These are phyloP conservation scores for Boletus rex-veris DNA, from an alignment of 768 basidiomycete species.

Conservation along the genomic window DNA sequence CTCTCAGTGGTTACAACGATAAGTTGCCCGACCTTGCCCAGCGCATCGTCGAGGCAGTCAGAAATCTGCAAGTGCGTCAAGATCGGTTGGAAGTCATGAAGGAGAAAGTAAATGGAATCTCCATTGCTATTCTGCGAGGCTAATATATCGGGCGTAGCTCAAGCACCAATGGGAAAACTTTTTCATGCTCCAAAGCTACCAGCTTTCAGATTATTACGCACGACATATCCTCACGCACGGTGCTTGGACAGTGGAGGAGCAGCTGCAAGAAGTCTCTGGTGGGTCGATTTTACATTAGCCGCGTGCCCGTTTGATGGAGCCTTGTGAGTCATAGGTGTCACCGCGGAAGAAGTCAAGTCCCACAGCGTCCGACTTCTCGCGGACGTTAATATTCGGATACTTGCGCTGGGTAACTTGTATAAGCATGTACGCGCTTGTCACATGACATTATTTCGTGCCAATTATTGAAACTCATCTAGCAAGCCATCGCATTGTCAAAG, in stretches of 20 bases:
- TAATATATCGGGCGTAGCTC: constrained; percentile 41
- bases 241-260: constrained; percentile 76
- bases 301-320: neutral
- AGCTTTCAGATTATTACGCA: constrained; percentile 71
- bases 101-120: constrained; percentile 59
- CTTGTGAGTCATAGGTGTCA: constrained; percentile 51
- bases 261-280: constrained; percentile 72
- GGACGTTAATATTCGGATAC: constrained; percentile 62
- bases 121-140: neutral
- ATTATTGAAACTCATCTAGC: constrained; percentile 41
- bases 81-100: constrained; percentile 78
- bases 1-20: constrained; percentile 86
- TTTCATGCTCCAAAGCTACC: constrained; percentile 78
- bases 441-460: neutral
- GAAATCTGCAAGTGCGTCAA: constrained; percentile 57
- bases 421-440: constrained; percentile 58
- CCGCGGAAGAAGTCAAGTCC: constrained; percentile 60
- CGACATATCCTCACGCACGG: constrained; percentile 67
- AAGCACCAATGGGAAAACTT: constrained; percentile 84
- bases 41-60: constrained; percentile 68
- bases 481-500: constrained; percentile 70
- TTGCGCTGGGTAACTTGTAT: constrained; percentile 82
- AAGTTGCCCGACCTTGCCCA: constrained; percentile 74
- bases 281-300: constrained; percentile 29
- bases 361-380: constrained; percentile 61